Percentiles rank a stretch among this genome's conserved stretches.
Evolutionary conservation across 352 stramenopile species (phyloP).

Genomic region (Globisporangium irregulare): DNA sequence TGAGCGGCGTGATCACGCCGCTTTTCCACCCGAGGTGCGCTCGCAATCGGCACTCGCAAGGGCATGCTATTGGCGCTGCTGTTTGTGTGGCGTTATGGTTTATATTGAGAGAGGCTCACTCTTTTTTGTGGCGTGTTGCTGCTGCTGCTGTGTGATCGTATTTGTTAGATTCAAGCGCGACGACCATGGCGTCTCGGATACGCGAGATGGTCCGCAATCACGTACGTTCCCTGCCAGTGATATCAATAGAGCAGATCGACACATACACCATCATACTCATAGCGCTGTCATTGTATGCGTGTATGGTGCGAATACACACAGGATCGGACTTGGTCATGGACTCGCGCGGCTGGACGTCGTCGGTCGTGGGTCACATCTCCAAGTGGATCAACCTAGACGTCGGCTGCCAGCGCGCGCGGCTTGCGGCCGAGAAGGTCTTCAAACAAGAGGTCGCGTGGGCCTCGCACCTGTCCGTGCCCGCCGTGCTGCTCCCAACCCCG

Average conservation of each 20-base stretch:
- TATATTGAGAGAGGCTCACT: neutral
- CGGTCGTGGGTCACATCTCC: constrained; percentile 76
- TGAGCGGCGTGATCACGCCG: constrained; percentile 72
- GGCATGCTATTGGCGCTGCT: neutral
- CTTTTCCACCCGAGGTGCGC: constrained; percentile 80
- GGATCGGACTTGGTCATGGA: constrained; percentile 83
- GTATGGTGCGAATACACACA: constrained; percentile 8
- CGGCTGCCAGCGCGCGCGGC: constrained; percentile 29
- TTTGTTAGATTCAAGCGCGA: constrained; percentile 65
- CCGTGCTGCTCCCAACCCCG: constrained; percentile 90
- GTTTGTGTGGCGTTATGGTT: neutral
- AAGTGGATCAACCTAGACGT: constrained; percentile 79
- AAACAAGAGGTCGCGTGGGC: constrained; percentile 95
- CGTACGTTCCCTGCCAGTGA: constrained; percentile 26
- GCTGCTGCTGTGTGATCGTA: neutral
- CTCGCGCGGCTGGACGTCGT: constrained; percentile 79
- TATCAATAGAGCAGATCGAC: too few relatives aligned
- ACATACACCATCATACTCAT: neutral
- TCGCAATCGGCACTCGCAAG: neutral
- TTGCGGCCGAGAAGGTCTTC: constrained; percentile 71
- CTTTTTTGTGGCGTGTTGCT: neutral
- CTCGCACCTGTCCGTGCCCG: constrained; percentile 93
- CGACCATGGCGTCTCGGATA: constrained; percentile 53
- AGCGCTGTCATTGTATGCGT: neutral
- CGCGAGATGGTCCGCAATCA: constrained; percentile 50